These are phyloP conservation scores for Talaromyces adpressus DNA, from an alignment of 495 filamentous ascomycete species.

Conservation along the genomic window DNA sequence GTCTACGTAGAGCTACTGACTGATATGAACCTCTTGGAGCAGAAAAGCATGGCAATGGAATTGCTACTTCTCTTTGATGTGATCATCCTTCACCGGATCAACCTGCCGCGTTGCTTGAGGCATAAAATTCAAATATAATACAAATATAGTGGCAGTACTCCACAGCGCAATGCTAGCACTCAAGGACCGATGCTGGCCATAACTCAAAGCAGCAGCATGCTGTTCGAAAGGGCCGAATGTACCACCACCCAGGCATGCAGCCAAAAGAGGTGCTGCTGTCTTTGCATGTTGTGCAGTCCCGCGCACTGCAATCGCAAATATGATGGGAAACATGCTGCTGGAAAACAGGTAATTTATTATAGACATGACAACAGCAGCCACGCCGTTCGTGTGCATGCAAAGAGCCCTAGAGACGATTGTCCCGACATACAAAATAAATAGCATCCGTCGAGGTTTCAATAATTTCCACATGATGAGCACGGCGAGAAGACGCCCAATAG, in stretches of 20 bases:
- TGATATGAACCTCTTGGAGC: neutral
- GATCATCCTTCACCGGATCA: constrained; percentile 36
- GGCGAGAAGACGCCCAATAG: constrained; percentile 56
- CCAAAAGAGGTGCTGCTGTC: constrained; percentile 43
- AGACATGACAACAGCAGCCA: constrained; percentile 39
- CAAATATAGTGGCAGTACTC: constrained; percentile 49
- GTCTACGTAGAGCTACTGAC: neutral
- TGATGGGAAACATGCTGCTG: constrained; percentile 51
- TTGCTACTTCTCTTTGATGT: neutral
- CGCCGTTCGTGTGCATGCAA: constrained; percentile 44
- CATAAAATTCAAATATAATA: constrained; percentile 50
- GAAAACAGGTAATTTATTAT: constrained; percentile 55
- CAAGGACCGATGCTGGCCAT: constrained; percentile 41
- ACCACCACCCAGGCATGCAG: constrained; percentile 51
- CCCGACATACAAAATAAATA: constrained; percentile 48
- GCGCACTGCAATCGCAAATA: constrained; percentile 53
- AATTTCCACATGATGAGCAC: constrained; percentile 44
- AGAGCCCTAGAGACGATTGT: constrained; percentile 48
- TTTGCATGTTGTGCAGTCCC: constrained; percentile 57
- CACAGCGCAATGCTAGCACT: constrained; percentile 53
- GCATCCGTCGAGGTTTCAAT: constrained; percentile 54
- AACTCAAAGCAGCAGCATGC: constrained; percentile 31
- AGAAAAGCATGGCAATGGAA: neutral
- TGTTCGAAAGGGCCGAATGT: constrained; percentile 48
- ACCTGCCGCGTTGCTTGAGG: constrained; percentile 52